Percentiles rank a stretch among this genome's conserved stretches.
Conservation (phyloP, 1,284 basidiomycete species). For the Ustilago loliicola region DNA sequence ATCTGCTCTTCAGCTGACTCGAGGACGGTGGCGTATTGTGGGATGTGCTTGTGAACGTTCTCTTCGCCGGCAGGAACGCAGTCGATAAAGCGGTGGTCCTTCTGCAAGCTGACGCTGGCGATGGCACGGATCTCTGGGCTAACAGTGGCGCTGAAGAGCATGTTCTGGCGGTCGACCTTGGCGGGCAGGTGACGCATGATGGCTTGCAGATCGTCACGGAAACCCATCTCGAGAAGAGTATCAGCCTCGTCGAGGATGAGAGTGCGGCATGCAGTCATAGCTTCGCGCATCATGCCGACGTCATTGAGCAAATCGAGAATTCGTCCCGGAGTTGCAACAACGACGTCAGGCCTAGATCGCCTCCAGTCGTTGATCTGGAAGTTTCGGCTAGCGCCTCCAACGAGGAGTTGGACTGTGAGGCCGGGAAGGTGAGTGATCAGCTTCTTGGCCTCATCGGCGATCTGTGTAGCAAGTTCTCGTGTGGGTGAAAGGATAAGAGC, state of each 20-base stretch:
- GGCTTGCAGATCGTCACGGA: conserved; percentile 86
- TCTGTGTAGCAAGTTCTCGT: conserved; percentile 92
- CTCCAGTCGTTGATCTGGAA: conserved; percentile 80
- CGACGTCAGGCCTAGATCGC: conserved; percentile 80
- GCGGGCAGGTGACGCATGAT: conserved; percentile 81
- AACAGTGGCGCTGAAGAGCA: conserved; percentile 92
- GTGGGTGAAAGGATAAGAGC: conserved; percentile 92
- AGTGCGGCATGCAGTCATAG: conserved; percentile 74
- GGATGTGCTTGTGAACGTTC: conserved; percentile 82
- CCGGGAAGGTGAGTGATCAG: conserved; percentile 76
- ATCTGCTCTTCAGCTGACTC: conserved; percentile 79
- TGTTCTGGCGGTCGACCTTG: conserved; percentile 82
- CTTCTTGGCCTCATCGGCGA: conserved; percentile 85
- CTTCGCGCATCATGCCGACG: conserved; percentile 53
- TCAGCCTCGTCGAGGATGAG: conserved; percentile 95
- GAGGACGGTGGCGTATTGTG: conserved; percentile 85
- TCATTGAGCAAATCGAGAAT: conserved; percentile 81
- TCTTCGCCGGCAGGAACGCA: conserved; percentile 75
- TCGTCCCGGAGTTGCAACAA: conserved; percentile 93
- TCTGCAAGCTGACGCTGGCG: conserved; percentile 75
- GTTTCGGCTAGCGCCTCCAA: conserved; percentile 82
- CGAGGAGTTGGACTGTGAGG: conserved; percentile 78
- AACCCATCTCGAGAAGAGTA: conserved; percentile 95
- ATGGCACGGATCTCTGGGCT: conserved; percentile 73
- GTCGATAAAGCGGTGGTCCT: conserved; percentile 77